Base-by-base conservation (phyloP, 148 eudicot genomes). In the Fagopyrum homotropicum region DNA sequence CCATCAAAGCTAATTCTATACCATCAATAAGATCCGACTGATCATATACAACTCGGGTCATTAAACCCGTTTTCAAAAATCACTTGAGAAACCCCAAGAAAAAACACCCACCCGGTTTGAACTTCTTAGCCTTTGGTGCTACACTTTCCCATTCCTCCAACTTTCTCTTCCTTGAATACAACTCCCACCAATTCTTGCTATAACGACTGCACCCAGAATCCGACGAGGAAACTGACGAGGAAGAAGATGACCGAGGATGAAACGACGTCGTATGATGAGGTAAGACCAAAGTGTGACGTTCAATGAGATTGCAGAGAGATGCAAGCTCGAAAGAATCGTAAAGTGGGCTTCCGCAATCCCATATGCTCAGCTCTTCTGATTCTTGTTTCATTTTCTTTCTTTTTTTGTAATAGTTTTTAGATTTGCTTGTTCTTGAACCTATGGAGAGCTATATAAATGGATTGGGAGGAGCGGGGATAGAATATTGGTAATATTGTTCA, bases 321-420 rank as follows among this genome's bases (percentile, higher is more conserved):
- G 82, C 82, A 57, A 82, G 61, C 49, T 82, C 84, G 79, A 56
- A 79, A 0, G 84, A 79, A 70, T 82, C 84, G 74, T 79, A 82
- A 2, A 82, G 63, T 9, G 84, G 84, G 17, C 82, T 82, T 10
- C 80, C 80, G 61, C 79, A 73, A 10, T 82, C 82, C 84, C 84
- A 82, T 50, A 76, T 66, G 0, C 45, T 30, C 40, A 51, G 5
- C 66, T 59, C 47, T 45, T 30, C 54, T 35, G 40, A 35, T 59
- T 78, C 68, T 63, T 22, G 46, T 56, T 72, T 75, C 46, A 11
- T 74, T 75, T 63, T 12, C 11, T 54, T 54, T 54, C 2, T 9
- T 11, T 2, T 52, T 52, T 52, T 52, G 19, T 10, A 6, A 6
- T 10, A 2, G 3, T 48, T 48, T 35, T 35, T 35, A 35, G 40